Conservation (phyloP, 768 basidiomycete genomes). For the Pulveroboletus frians region DNA sequence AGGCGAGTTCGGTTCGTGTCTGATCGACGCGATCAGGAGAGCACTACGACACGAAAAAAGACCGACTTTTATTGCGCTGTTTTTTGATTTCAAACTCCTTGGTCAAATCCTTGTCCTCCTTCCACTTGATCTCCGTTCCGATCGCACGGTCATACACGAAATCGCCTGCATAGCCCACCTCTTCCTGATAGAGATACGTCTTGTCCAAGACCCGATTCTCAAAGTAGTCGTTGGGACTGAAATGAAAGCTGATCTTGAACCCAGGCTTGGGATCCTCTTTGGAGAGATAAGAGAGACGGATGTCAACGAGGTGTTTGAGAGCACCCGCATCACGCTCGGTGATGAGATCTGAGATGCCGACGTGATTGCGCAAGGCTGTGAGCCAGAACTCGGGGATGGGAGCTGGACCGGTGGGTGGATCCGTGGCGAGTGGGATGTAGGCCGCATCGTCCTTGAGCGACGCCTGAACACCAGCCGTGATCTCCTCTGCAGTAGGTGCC, state of each 20-base stretch:
- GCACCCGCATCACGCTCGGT: slow-evolving; percentile 89
- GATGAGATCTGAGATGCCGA: slow-evolving; percentile 80
- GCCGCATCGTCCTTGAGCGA: slow-evolving; percentile 72
- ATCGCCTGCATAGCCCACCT: slow-evolving; percentile 94
- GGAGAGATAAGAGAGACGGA: slow-evolving; percentile 72
- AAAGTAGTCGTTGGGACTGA: slow-evolving; percentile 82
- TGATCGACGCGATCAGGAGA: slow-evolving; percentile 30
- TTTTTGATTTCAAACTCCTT: slow-evolving; percentile 98
- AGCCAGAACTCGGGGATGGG: slow-evolving; percentile 95
- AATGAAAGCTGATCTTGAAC: slow-evolving; percentile 85
- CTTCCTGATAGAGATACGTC: slow-evolving; percentile 90
- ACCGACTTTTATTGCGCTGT: slow-evolving; percentile 95
- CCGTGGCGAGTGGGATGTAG: slow-evolving; percentile 57
- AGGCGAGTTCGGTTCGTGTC: slow-evolving; percentile 82
- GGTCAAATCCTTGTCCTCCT: slow-evolving; percentile 96
- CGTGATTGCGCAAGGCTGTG: slow-evolving; percentile 89
- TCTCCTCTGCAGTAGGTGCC: slow-evolving; percentile 73
- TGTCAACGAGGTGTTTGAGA: slow-evolving; percentile 76
- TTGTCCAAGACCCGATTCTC: slow-evolving; percentile 80
- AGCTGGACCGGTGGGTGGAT: slow-evolving; percentile 36
- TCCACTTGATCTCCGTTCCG: slow-evolving; percentile 93
- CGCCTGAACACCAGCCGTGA: slow-evolving; percentile 71
- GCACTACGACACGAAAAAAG: too few species aligned
- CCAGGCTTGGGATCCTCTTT: slow-evolving; percentile 70
- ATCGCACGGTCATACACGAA: slow-evolving; percentile 94